Evolutionary conservation across 2,329 filamentous ascomycete species (phyloP).

Genomic region (Pseudogymnoascus sp.): DNA sequence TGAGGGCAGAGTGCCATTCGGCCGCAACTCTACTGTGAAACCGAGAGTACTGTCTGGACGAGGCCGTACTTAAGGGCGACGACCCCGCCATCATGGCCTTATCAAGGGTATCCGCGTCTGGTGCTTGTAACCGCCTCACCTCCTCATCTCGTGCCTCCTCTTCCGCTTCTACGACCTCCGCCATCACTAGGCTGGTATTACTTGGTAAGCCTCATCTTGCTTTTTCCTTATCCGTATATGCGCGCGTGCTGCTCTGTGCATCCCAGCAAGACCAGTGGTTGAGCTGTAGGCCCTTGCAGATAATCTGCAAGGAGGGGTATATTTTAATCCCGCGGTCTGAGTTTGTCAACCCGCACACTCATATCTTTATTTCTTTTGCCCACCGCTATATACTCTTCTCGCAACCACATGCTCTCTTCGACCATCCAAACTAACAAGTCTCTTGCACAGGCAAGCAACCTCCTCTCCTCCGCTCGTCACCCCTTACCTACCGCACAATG

Average conservation of each 20-base stretch:
- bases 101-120: not conserved
- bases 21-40: not conserved
- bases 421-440: not conserved
- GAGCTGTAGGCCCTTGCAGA: not conserved
- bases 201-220: slow-evolving; percentile 1
- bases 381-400: not conserved
- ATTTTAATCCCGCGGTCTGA: not conserved
- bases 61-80: not conserved
- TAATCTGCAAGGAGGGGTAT: not conserved
- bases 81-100: slow-evolving; percentile 2
- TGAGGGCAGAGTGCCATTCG: not conserved
- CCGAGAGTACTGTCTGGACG: not conserved
- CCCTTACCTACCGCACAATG: slow-evolving; percentile 21
- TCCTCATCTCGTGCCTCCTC: not conserved
- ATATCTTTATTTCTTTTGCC: not conserved
- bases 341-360: not conserved
- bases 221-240: not conserved
- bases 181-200: not conserved
- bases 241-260: not conserved
- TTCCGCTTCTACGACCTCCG: not conserved
- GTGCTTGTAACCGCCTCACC: slow-evolving; percentile 4
- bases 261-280: not conserved
- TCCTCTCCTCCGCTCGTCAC: not conserved
- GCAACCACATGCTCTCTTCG: not conserved
- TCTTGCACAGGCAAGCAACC: not conserved